Evolutionary conservation across 176 grass and related monocot genomes (phyloP).

Genomic region (Oropetium thomaeum): DNA sequence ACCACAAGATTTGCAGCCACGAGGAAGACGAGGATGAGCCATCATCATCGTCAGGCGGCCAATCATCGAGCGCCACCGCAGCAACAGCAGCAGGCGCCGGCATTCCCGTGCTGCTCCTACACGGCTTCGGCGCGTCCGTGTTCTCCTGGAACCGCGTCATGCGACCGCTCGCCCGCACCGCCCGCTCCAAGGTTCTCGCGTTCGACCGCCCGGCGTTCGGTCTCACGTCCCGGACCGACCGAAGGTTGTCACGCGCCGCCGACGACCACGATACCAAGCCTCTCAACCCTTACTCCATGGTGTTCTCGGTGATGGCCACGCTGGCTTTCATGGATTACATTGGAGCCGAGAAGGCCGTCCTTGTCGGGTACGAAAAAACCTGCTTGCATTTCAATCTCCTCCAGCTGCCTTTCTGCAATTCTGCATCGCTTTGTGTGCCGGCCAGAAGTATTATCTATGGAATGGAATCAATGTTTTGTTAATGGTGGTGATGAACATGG

Average conservation of each 20-base stretch:
- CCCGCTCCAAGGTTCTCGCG: constrained; percentile 72
- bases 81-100: too few species aligned
- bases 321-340: neutral
- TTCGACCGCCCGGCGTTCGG: constrained; percentile 91
- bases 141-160: constrained; percentile 81
- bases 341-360: neutral
- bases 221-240: constrained; percentile 58
- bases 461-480: neutral
- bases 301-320: neutral
- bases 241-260: too few species aligned
- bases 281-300: neutral
- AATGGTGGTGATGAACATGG: constrained; percentile 22
- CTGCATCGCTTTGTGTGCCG: neutral
- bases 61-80: constrained; percentile 5
- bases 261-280: constrained; percentile 48
- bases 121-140: constrained; percentile 84
- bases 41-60: neutral
- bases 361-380: neutral
- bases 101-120: constrained; percentile 64
- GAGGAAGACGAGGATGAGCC: constrained; percentile 13
- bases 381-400: neutral
- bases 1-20: constrained; percentile 77
- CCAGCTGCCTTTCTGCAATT: too few species aligned
- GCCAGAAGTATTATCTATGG: neutral
- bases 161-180: constrained; percentile 52